Conservation (phyloP, 2,329 filamentous ascomycete genomes). For the Gaeumannomyces tritici region DNA sequence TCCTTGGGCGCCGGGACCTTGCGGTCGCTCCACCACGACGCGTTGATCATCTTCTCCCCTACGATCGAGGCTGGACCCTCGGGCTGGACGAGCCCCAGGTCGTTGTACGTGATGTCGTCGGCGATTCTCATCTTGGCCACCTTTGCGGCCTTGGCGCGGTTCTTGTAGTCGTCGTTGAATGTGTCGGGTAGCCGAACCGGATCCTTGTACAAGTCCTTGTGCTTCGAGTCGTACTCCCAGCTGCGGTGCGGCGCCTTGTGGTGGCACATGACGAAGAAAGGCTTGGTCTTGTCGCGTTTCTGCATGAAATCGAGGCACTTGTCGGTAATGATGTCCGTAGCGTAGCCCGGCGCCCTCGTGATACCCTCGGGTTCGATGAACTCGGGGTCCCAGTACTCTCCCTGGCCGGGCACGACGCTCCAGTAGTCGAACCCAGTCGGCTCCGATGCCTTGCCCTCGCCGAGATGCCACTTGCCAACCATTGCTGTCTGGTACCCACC, state of each 20-base stretch:
- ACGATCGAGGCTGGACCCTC: conserved; percentile 30
- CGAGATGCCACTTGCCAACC: conserved; percentile 45
- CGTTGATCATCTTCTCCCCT: conserved; percentile 18
- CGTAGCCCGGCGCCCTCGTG: conserved; percentile 28
- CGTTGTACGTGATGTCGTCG: conserved; percentile 40
- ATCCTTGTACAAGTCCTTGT: conserved; percentile 37
- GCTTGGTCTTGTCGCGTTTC: conserved; percentile 21
- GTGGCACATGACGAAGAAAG: conserved; percentile 47
- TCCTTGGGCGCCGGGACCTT: conserved; percentile 28
- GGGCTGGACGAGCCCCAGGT: conserved; percentile 40
- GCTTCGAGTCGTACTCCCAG: conserved; percentile 40
- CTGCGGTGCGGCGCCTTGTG: conserved; percentile 44
- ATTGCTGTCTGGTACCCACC: conserved; percentile 41
- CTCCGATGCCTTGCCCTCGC: conserved; percentile 33
- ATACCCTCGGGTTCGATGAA: conserved; percentile 32
- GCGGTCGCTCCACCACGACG: conserved; percentile 15
- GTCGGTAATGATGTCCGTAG: conserved; percentile 41
- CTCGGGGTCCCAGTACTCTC: conserved; percentile 39
- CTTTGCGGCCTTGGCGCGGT: conserved; percentile 36
- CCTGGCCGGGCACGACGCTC: conserved; percentile 40
- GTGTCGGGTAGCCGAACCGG: conserved; percentile 37
- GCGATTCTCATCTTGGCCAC: conserved; percentile 41
- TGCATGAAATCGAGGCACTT: conserved; percentile 33
- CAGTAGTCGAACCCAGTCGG: conserved; percentile 43
- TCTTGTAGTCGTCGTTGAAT: conserved; percentile 44